Evolutionary conservation across 495 filamentous ascomycete genomes (phyloP).

Genomic region (Podospora bellae-mahoneyi): DNA sequence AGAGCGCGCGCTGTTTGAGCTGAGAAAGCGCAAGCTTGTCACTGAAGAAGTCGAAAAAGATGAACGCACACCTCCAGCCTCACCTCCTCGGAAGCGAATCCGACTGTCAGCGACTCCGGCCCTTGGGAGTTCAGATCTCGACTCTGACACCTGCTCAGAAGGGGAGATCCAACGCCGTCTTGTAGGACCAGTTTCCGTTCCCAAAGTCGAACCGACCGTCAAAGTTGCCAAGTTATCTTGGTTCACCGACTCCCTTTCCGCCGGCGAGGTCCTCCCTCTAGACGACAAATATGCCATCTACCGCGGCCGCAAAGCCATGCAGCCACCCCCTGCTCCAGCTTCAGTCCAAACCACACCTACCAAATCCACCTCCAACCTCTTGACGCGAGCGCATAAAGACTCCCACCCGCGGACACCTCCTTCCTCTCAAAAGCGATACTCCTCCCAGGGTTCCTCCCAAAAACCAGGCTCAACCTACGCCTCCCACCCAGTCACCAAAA

Average conservation of each 20-base stretch:
- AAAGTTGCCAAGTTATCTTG: constrained; percentile 73
- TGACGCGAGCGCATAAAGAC: constrained; percentile 37
- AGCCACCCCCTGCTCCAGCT: constrained; percentile 15
- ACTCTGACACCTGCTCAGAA: constrained; percentile 42
- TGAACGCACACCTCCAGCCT: constrained; percentile 1
- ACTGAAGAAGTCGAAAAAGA: constrained; percentile 54
- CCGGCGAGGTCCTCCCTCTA: constrained; percentile 52
- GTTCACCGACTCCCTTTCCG: constrained; percentile 61
- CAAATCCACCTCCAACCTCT: constrained; percentile 21
- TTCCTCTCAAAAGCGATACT: background rate
- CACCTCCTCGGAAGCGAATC: constrained; percentile 38
- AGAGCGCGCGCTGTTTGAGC: constrained; percentile 70
- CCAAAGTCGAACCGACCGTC: constrained; percentile 38
- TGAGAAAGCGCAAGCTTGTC: constrained; percentile 58
- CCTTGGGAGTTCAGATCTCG: constrained; percentile 25
- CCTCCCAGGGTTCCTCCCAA: background rate
- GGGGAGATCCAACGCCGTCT: constrained; percentile 16
- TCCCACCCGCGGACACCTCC: background rate
- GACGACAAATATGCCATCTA: constrained; percentile 63
- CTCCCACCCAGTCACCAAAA: constrained; percentile 7
- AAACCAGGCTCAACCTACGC: constrained; percentile 9
- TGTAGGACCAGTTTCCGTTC: background rate
- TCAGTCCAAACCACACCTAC: background rate
- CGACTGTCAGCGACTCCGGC: constrained; percentile 22
- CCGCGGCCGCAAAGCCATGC: constrained; percentile 45